Base-by-base conservation (phyloP, 352 stramenopile species). In the Phytophthora macrochlamydospora region DNA sequence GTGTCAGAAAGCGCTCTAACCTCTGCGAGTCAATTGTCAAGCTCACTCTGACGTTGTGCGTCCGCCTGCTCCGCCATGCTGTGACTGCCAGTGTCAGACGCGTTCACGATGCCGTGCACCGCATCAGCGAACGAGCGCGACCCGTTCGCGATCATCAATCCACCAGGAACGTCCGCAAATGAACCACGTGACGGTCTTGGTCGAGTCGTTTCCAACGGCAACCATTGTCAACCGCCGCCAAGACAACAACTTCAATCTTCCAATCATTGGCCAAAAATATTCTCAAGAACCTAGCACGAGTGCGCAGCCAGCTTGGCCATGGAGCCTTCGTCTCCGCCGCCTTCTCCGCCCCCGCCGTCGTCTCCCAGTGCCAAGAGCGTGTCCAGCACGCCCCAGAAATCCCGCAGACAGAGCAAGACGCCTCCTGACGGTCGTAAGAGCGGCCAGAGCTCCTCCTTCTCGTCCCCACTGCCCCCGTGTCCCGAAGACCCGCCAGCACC, bases 391-490 rank as follows among this genome's bases (percentile, higher is more conserved):
- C 13, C 51, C 31, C 40, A 31, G 5, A 69, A 66, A 28, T 18
- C 35, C 0, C 56, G 45, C 0, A 54, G 31, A 58, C 59, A 8
- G 61, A 50, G 7, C 44, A 48, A 9, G 59, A 70, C 59, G 46
- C 49, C 13, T 42, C 54, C 54, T 7, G 33, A 4, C 24, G 3
- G 31, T 13, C 60, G 24, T 11, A 68, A 67, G 24, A 65, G 71
- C 57, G 62, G 42, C n/a, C 67, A 75, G 9, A 87, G 76, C 66
- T 88, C 83, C 46, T 84, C 75, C 46, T 93, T 92, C 55, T 93
- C 83, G 24, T 93, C 85, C 11, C 85, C 85, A 9, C 62, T 93
- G 50, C 85, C 85, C 24, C 85, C 85, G 3, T 93, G 83, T 61
- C 85, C 85, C 7, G 85, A 93, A 54, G 84, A 92, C 33, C 83